These are phyloP conservation scores for Metschnikowia colocasiae DNA, from an alignment of 805 yeast species.

Conservation along the genomic window DNA sequence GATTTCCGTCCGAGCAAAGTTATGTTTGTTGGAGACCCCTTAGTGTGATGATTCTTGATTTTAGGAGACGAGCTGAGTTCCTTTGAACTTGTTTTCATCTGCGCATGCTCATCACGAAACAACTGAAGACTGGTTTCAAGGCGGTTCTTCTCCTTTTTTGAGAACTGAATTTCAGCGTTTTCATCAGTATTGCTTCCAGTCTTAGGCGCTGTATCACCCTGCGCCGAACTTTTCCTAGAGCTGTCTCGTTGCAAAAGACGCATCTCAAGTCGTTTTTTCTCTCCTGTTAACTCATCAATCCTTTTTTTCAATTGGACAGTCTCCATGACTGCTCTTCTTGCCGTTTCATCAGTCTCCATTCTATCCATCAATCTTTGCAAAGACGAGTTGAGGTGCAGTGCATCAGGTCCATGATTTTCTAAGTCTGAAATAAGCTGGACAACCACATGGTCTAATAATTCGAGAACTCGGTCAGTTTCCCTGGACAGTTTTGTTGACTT, in stretches of 20 bases:
- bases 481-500: conserved; percentile 24
- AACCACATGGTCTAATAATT: conserved; percentile 30
- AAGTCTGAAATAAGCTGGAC: conserved; percentile 30
- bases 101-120: conserved; percentile 1
- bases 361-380: conserved; percentile 36
- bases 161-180: neutral
- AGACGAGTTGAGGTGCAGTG: conserved; percentile 13
- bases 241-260: neutral
- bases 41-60: neutral
- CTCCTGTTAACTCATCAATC: conserved; percentile 20
- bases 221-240: neutral
- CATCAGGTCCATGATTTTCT: neutral
- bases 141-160: neutral
- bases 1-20: neutral
- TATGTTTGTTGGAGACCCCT: neutral
- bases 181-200: neutral
- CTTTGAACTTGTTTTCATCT: neutral
- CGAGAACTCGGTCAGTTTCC: conserved; percentile 26
- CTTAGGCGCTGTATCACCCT: neutral
- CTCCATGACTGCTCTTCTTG: conserved; percentile 33
- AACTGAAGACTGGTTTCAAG: neutral
- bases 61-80: neutral
- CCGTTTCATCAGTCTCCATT: conserved; percentile 33
- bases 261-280: neutral
- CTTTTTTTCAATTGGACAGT: conserved; percentile 23